These are phyloP conservation scores for Carnegiea gigantea DNA, from an alignment of 179 eudicot species.

Conservation along the genomic window DNA sequence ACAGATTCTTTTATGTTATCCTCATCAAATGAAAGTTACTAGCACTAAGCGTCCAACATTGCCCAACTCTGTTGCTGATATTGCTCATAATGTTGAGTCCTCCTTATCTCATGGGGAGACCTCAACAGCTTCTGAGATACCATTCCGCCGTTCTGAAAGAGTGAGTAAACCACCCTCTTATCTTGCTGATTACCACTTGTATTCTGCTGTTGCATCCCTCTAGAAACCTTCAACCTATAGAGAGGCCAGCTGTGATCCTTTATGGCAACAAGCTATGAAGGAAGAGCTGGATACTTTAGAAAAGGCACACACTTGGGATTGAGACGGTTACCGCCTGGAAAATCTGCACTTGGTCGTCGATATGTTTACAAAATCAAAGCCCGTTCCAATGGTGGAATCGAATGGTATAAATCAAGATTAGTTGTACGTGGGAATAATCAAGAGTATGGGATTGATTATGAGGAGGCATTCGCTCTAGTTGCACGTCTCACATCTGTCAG, in stretches of 20 bases:
- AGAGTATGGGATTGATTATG: neutral
- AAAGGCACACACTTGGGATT: neutral
- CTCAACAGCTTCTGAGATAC: too few species aligned
- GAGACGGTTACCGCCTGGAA: neutral
- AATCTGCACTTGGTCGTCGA: neutral
- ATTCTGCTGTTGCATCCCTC: neutral
- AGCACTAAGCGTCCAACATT: too few species aligned
- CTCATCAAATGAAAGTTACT: too few species aligned
- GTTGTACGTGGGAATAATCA: neutral
- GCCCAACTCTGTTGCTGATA: neutral
- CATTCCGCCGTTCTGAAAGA: neutral
- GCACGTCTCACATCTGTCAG: neutral
- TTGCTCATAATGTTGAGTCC: neutral
- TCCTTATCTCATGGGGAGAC: too few species aligned
- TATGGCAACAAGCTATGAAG: neutral
- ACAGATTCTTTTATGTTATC: too few species aligned
- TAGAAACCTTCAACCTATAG: neutral
- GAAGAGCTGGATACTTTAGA: neutral
- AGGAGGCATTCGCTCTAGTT: neutral
- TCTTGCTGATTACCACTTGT: neutral
- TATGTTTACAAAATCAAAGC: neutral
- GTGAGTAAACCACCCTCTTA: neutral
- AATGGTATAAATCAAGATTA: neutral
- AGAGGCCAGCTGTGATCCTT: neutral
- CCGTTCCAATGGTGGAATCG: neutral